These are phyloP conservation scores for Bacterosira constricta DNA, from an alignment of 108 stramenopile genomes.

Conservation along the genomic window DNA sequence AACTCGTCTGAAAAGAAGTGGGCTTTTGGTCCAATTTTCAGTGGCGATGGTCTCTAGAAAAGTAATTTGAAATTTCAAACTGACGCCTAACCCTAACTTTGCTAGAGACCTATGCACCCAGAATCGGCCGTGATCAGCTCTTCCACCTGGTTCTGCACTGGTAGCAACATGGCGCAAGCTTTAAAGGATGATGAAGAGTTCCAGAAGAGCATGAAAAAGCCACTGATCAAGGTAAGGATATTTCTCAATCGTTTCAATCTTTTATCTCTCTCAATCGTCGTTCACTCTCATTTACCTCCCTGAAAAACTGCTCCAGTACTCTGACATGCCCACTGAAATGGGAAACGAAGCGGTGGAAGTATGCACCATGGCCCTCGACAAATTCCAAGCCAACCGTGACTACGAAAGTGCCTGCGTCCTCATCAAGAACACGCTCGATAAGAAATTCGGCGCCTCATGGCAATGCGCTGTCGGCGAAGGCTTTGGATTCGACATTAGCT, in stretches of 20 bases:
- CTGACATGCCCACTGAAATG: conserved; percentile 87
- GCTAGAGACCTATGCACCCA: too few relatives aligned
- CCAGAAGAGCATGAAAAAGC: conserved; percentile 47
- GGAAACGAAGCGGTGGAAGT: conserved; percentile 81
- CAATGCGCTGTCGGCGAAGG: conserved; percentile 80
- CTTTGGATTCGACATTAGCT: conserved; percentile 68
- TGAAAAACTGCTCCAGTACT: conserved; percentile 44
- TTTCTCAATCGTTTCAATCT: not conserved
- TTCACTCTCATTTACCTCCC: not conserved
- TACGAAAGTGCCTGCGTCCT: conserved; percentile 71
- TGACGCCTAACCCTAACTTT: too few relatives aligned
- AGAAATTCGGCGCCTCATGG: conserved; percentile 88
- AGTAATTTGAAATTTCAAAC: too few relatives aligned
- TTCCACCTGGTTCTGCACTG: not conserved
- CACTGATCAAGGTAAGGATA: conserved; percentile 49
- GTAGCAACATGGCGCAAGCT: conserved; percentile 2
- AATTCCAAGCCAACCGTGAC: conserved; percentile 67
- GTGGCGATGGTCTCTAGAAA: too few relatives aligned
- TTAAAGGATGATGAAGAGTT: conserved; percentile 52
- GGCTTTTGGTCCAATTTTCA: too few relatives aligned
- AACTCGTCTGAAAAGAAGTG: too few relatives aligned
- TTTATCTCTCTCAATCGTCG: not conserved
- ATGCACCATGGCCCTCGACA: conserved; percentile 83
- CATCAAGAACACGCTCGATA: conserved; percentile 84
- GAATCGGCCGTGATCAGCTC: too few relatives aligned